Percentiles rank a stretch among this genome's conserved stretches.
Evolutionary conservation across 2,329 filamentous ascomycete species (phyloP).

Genomic region (Penicillium sp.): DNA sequence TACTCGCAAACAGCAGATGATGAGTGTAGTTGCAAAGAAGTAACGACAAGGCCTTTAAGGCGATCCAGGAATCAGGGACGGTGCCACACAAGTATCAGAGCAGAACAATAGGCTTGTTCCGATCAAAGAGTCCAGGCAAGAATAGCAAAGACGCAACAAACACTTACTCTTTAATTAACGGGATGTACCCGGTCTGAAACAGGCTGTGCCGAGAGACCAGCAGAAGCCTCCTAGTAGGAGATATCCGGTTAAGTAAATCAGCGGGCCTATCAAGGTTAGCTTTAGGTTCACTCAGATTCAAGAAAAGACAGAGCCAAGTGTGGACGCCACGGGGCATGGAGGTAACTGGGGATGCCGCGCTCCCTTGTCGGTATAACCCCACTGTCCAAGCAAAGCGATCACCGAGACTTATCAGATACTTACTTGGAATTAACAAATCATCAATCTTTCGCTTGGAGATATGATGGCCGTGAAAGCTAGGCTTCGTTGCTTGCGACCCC

Average conservation of each 20-base stretch:
- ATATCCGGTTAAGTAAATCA: neutral
- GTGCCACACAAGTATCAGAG: neutral
- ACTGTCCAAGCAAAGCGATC: neutral
- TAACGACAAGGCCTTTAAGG: neutral
- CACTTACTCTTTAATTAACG: neutral
- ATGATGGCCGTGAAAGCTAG: neutral
- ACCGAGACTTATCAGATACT: neutral
- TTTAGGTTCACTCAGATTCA: neutral
- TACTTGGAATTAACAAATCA: neutral
- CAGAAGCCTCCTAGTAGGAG: neutral
- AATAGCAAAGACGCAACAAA: neutral
- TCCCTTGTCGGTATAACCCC: neutral
- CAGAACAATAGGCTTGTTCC: neutral
- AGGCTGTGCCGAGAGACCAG: neutral
- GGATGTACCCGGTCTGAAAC: neutral
- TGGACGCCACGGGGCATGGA: neutral
- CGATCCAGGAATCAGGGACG: neutral
- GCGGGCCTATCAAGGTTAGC: neutral
- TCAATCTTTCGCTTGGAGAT: neutral
- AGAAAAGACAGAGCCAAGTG: neutral
- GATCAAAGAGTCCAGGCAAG: neutral
- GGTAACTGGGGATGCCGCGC: neutral
- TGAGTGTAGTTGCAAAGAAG: neutral
- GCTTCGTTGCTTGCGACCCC: slow-evolving; percentile 6
- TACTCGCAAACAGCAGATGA: neutral